Percentiles rank a stretch among this genome's conserved stretches.
These are phyloP conservation scores for Acorus gramineus DNA, from an alignment of 106 monocot genomes.

Conservation along the genomic window DNA sequence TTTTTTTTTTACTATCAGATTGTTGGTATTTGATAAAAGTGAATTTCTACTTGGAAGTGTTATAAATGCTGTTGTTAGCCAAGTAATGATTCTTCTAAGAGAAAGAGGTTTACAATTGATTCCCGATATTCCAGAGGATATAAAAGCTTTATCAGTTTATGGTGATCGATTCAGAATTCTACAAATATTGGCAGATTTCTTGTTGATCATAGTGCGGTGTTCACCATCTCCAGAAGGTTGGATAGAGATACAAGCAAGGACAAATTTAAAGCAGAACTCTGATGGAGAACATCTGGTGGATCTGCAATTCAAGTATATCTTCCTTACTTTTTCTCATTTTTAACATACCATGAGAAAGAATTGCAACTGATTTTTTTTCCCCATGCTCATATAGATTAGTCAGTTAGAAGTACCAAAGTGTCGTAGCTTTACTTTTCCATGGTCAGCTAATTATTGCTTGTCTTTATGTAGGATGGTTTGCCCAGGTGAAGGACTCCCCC, in stretches of 20 bases:
- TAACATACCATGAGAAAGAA: not conserved
- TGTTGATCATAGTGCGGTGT: constrained; percentile 63
- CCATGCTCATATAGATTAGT: not conserved
- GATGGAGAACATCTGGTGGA: constrained; percentile 44
- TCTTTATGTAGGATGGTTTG: constrained; percentile 42
- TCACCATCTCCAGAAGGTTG: constrained; percentile 77
- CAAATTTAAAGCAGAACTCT: constrained; percentile 40
- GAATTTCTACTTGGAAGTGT: constrained; percentile 66
- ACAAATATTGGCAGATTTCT: constrained; percentile 74
- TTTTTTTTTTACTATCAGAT: constrained; percentile 27
- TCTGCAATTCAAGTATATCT: constrained; percentile 69
- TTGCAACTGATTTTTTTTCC: too few relatives aligned
- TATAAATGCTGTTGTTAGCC: constrained; percentile 84
- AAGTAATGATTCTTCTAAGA: constrained; percentile 82
- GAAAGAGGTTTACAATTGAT: constrained; percentile 78
- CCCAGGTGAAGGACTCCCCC: constrained; percentile 79
- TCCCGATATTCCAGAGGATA: constrained; percentile 87
- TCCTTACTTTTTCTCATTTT: not conserved
- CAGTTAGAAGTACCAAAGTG: not conserved
- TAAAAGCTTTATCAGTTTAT: constrained; percentile 54
- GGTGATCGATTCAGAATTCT: constrained; percentile 88
- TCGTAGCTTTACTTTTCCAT: not conserved
- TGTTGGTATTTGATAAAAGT: constrained; percentile 54
- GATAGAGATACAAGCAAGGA: constrained; percentile 81
- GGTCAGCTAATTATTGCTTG: not conserved